Evolutionary conservation across 2,329 filamentous ascomycete genomes (phyloP).

Genomic region (Orbilia brochopaga): DNA sequence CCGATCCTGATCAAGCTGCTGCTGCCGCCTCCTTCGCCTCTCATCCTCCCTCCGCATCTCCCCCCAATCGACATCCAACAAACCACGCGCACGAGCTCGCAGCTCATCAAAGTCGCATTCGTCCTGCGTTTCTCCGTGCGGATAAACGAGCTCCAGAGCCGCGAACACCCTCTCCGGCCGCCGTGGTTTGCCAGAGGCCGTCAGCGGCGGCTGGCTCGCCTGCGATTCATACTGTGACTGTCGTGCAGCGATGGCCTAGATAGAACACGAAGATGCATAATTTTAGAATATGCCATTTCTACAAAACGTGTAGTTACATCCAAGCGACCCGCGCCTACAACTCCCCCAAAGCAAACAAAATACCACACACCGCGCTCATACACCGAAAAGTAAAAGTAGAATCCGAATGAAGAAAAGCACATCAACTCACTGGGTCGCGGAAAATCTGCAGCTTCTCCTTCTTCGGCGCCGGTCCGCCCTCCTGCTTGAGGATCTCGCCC

Average conservation of each 20-base stretch:
- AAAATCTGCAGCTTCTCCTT: constrained; percentile 74
- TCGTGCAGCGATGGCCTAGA: constrained; percentile 27
- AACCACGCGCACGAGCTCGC: constrained; percentile 76
- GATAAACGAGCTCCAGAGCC: constrained; percentile 30
- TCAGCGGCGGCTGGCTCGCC: neutral
- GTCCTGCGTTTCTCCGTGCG: constrained; percentile 34
- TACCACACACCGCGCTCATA: neutral
- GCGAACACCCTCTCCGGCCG: constrained; percentile 65
- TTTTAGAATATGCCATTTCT: constrained; percentile 57
- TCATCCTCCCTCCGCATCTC: constrained; percentile 56
- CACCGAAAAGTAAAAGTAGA: constrained; percentile 5
- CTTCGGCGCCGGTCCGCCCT: constrained; percentile 76
- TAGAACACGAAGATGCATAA: constrained; percentile 56
- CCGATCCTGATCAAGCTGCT: constrained; percentile 36
- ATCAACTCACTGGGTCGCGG: constrained; percentile 85
- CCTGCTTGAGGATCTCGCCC: constrained; percentile 79
- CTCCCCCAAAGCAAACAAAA: neutral
- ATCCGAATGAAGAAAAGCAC: constrained; percentile 49
- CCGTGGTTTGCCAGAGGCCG: constrained; percentile 65
- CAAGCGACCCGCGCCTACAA: constrained; percentile 54
- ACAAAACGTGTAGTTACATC: constrained; percentile 47
- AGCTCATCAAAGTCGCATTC: constrained; percentile 77
- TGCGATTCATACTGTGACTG: constrained; percentile 64
- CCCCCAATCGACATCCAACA: constrained; percentile 65
- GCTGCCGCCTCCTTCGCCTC: constrained; percentile 26